Evolutionary conservation across 352 stramenopile species (phyloP).

Genomic region (Pythium scleroteichum): DNA sequence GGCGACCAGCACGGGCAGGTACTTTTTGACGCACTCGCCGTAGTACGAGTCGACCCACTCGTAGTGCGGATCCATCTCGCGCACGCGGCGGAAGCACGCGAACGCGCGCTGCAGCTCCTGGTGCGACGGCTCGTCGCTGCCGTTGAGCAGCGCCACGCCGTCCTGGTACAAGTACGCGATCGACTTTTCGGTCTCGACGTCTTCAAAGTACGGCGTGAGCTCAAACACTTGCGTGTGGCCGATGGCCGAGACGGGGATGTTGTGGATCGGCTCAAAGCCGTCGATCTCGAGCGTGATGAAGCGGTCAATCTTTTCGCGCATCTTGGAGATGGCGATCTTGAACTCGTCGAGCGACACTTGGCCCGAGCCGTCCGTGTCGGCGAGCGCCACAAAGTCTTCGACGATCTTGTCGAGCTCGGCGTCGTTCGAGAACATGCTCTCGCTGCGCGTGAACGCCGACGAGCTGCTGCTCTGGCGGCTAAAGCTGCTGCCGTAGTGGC

Average conservation of each 20-base stretch:
- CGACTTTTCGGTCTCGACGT: slow-evolving; percentile 67
- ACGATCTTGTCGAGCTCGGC: slow-evolving; percentile 56
- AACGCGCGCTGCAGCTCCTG: slow-evolving; percentile 73
- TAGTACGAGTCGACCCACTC: slow-evolving; percentile 89
- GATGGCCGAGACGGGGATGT: slow-evolving; percentile 65
- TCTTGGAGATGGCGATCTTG: slow-evolving; percentile 81
- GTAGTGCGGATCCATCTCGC: slow-evolving; percentile 67
- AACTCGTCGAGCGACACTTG: slow-evolving; percentile 88
- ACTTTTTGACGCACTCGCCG: slow-evolving; percentile 57
- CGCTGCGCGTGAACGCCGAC: slow-evolving; percentile 32
- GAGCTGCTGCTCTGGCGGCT: slow-evolving; percentile 20
- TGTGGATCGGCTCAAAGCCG: slow-evolving; percentile 64
- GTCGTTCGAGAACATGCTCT: slow-evolving; percentile 60
- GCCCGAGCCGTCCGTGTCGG: slow-evolving; percentile 76
- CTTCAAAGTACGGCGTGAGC: slow-evolving; percentile 68
- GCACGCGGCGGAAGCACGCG: slow-evolving; percentile 71
- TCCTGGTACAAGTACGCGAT: slow-evolving; percentile 70
- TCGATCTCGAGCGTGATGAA: slow-evolving; percentile 81
- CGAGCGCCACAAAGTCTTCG: slow-evolving; percentile 77
- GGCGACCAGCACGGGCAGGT: slow-evolving; percentile 69
- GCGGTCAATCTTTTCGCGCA: slow-evolving; percentile 59
- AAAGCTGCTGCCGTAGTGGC: slow-evolving; percentile 4
- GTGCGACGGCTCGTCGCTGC: slow-evolving; percentile 52
- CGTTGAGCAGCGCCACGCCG: slow-evolving; percentile 66
- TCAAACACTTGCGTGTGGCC: slow-evolving; percentile 81